Base-by-base conservation (phyloP, 2,329 filamentous ascomycete genomes). In the Dichotomopilus funicola region DNA sequence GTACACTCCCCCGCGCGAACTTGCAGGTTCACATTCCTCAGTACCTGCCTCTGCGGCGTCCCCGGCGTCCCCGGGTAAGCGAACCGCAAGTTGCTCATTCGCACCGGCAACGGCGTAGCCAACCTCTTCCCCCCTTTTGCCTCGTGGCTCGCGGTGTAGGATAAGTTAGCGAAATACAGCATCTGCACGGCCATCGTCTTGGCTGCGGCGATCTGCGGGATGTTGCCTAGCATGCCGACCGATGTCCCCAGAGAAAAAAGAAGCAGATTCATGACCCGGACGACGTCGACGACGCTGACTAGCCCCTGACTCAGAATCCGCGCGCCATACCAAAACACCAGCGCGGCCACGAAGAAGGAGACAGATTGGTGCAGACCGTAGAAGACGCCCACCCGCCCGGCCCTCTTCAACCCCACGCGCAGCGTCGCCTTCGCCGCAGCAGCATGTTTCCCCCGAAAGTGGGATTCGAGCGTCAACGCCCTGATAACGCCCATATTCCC, bases 321-420 rank as follows among this genome's bases (percentile, higher is more conserved):
- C 0, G 85, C 82, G 2, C 88, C 89, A 66, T 92, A 95, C 72
- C 87, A 96, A 67, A 96, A 94, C 8, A 95, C 80, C 3, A 95
- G 72, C 0, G 90, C 89, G 42, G 83, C 86, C 11, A 89, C 78
- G 64, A 89, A 89, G 57, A 84, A 81, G 41, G 85, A 81, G 13
- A 85, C 78, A 0, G 84, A 85, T 63, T 95, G 87, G 37, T 86
- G 85, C n/a, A 94, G 70, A 0, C 91, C 92, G 65, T 84, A 95
- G 6, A 92, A 77, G 5, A 85, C 70, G 0, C 89, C 89, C 0
- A 83, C 82, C 62, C 82, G 87, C 1, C 78, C 66, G 0, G 87
- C 87, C 34, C 88, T 81, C 59, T 79, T 79, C 9, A 86, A 65
- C 0, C 91, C 91, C 0, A 87, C 71, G 0, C 68, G 70, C 45